These are phyloP conservation scores for Cyberlindnera meyerae DNA, from an alignment of 805 yeast species.

Conservation along the genomic window DNA sequence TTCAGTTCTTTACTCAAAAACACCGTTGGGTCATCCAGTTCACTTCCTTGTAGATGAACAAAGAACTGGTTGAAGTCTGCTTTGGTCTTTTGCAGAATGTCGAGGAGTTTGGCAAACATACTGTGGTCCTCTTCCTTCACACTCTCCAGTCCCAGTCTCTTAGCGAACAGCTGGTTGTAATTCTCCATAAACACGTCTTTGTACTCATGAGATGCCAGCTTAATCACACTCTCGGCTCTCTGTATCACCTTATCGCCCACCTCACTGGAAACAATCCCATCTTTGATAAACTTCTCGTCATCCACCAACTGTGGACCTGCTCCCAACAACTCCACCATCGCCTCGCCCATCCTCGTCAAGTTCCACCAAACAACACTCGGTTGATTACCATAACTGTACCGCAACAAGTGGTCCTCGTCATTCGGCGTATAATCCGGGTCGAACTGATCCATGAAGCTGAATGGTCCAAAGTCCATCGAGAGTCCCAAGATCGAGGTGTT, in stretches of 20 bases:
- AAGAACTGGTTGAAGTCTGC: conserved; percentile 82
- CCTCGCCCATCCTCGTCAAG: conserved; percentile 77
- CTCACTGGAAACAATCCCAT: conserved; percentile 43
- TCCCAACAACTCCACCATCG: conserved; percentile 75
- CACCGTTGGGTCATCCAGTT: conserved; percentile 28
- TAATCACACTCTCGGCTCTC: conserved; percentile 64
- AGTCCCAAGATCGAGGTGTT: conserved; percentile 87
- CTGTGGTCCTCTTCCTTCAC: conserved; percentile 37
- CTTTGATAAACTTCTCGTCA: conserved; percentile 35
- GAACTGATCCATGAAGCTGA: conserved; percentile 81
- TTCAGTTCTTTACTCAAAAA: conserved; percentile 27
- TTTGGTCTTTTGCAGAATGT: conserved; percentile 52
- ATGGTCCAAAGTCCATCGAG: conserved; percentile 93
- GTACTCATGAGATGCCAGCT: conserved; percentile 58
- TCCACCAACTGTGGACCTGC: conserved; percentile 52
- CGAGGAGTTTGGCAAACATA: conserved; percentile 38
- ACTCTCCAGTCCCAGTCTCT: conserved; percentile 61
- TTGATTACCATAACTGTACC: conserved; percentile 80
- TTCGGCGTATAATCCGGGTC: conserved; percentile 84
- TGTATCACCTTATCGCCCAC: conserved; percentile 41
- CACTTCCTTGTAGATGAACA: conserved; percentile 48
- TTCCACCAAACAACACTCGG: conserved; percentile 95
- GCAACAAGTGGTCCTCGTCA: conserved; percentile 67
- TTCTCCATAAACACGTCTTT: conserved; percentile 54
- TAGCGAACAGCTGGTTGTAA: conserved; percentile 53